A percentile compares a stretch with the other conserved stretches of the same genome.
phyloP scores from a whole-genome alignment of 345 rosid species.

The Trapa bicornis region DNA sequence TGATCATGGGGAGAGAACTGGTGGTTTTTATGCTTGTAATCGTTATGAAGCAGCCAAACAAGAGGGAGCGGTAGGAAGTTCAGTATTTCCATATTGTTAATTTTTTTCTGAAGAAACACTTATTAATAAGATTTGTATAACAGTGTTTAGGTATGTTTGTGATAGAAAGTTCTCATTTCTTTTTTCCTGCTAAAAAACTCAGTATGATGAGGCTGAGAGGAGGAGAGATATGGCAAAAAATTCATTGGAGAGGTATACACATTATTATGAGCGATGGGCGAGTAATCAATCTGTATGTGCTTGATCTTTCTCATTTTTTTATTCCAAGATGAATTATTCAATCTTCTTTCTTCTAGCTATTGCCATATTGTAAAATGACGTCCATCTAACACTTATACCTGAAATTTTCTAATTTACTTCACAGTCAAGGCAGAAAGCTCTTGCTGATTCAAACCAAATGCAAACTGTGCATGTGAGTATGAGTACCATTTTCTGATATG shows the following conservation, averaged over 20 bases:
- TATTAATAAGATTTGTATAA: background rate
- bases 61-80: constrained; percentile 67
- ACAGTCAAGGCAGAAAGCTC: constrained; percentile 97
- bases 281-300: constrained; percentile 75
- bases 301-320: background rate
- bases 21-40: constrained; percentile 87
- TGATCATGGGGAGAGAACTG: constrained; percentile 90
- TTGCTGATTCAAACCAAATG: constrained; percentile 69
- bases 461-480: constrained; percentile 68
- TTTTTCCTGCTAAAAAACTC: background rate
- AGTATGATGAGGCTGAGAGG: constrained; percentile 93
- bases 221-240: constrained; percentile 97
- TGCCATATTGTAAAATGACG: background rate
- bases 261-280: constrained; percentile 99
- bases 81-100: background rate
- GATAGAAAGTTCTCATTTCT: background rate
- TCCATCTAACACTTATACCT: background rate
- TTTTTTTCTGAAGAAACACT: background rate
- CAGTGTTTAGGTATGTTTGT: background rate
- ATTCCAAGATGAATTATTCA: background rate
- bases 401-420: constrained; percentile 7
- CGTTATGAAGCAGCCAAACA: constrained; percentile 86
- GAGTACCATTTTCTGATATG: constrained; percentile 11
- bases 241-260: constrained; percentile 91
- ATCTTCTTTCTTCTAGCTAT: background rate